Conservation (phyloP, 2,329 filamentous ascomycete genomes). For the Sarocladium oryzae region DNA sequence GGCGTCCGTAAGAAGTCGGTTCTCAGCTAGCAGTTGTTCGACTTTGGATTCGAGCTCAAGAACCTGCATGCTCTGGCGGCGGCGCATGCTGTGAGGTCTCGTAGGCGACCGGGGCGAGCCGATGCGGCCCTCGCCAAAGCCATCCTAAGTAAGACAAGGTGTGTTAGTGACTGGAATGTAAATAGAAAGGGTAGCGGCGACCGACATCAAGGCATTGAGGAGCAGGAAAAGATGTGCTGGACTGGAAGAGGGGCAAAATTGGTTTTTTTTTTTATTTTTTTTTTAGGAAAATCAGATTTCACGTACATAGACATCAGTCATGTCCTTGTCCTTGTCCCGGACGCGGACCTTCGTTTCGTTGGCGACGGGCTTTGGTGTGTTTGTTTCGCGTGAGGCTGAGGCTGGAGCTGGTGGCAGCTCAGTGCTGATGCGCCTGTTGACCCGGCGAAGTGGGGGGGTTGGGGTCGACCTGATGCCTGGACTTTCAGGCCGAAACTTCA, state of each 20-base stretch:
- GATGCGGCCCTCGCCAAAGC: constrained; percentile 80
- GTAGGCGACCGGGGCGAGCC: constrained; percentile 88
- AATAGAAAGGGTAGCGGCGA: not conserved
- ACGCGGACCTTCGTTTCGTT: constrained; percentile 69
- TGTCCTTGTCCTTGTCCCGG: constrained; percentile 61
- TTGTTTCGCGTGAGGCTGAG: constrained; percentile 32
- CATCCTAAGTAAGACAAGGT: constrained; percentile 63
- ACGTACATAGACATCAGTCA: constrained; percentile 94
- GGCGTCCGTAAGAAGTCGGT: constrained; percentile 69
- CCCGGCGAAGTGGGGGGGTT: constrained; percentile 66
- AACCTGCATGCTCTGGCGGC: constrained; percentile 94
- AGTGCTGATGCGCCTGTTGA: constrained; percentile 63
- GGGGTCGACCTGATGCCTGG: constrained; percentile 40
- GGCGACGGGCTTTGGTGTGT: constrained; percentile 50
- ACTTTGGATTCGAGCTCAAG: constrained; percentile 84
- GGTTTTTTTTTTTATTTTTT: no score
- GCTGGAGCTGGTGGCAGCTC: constrained; percentile 47
- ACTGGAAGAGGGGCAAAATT: not conserved
- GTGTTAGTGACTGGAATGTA: constrained; percentile 16
- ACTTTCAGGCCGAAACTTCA: constrained; percentile 56
- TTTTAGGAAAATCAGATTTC: not conserved
- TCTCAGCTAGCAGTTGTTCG: constrained; percentile 80
- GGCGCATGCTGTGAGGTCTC: constrained; percentile 90
- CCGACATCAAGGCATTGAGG: no score
- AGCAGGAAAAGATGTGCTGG: no score